A percentile compares a stretch with the other conserved stretches of the same genome.
phyloP scores from a whole-genome alignment of 2,329 filamentous ascomycete species.

The Aspergillus tubingensis region DNA sequence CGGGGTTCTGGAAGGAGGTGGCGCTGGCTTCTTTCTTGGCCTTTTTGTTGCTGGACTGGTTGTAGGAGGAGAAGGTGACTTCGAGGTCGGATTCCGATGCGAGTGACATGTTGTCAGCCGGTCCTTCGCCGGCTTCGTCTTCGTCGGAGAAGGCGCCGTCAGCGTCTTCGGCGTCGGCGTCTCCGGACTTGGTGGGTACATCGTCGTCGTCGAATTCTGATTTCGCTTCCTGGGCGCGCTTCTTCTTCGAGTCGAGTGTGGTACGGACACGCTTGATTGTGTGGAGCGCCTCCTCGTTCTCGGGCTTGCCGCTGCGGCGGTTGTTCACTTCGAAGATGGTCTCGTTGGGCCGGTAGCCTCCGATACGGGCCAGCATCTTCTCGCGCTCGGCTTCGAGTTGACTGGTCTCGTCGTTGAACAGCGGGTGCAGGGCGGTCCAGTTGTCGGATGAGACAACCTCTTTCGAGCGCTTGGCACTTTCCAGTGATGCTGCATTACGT shows the following conservation, averaged over 20 bases:
- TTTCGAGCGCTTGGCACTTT: slow-evolving; percentile 86
- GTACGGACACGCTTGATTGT: slow-evolving; percentile 48
- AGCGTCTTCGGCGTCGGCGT: slow-evolving; percentile 36
- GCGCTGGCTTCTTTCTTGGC: slow-evolving; percentile 54
- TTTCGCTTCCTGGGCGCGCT: slow-evolving; percentile 34
- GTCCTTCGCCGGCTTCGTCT: slow-evolving; percentile 41
- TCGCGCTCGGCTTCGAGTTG: slow-evolving; percentile 71
- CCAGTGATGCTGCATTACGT: slow-evolving; percentile 81
- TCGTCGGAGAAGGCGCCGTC: slow-evolving; percentile 42
- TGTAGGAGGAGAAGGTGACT: slow-evolving; percentile 67
- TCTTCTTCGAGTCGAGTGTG: slow-evolving; percentile 46
- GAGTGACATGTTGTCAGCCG: slow-evolving; percentile 56
- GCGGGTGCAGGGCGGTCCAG: slow-evolving; percentile 74
- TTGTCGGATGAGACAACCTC: slow-evolving; percentile 69
- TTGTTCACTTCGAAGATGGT: slow-evolving; percentile 96
- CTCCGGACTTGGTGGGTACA: neutral
- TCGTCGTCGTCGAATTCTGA: slow-evolving; percentile 22
- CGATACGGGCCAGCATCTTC: slow-evolving; percentile 85
- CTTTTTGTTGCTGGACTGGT: slow-evolving; percentile 49
- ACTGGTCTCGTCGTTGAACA: slow-evolving; percentile 71
- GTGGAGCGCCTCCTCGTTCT: slow-evolving; percentile 66
- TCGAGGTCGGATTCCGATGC: slow-evolving; percentile 66
- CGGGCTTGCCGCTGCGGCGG: slow-evolving; percentile 69
- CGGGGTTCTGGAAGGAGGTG: slow-evolving; percentile 73
- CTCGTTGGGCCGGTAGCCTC: slow-evolving; percentile 83